phyloP scores from a whole-genome alignment of 148 eudicot genomes.

The Oxyria digyna region DNA sequence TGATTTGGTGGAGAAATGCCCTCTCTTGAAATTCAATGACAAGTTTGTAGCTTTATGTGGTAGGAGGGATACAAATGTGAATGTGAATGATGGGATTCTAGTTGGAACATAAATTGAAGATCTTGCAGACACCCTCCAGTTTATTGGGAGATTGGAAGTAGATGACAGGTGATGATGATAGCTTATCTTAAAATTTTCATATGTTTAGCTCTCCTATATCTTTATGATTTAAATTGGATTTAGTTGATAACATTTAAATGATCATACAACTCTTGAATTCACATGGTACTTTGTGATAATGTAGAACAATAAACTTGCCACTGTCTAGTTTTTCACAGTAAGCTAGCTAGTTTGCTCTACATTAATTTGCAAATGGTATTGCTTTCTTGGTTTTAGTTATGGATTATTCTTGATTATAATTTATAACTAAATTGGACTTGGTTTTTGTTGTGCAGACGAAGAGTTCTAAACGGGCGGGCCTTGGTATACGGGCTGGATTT shows the following conservation, averaged over 20 bases:
- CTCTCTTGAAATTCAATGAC: constrained; percentile 56
- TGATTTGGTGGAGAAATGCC: constrained; percentile 54
- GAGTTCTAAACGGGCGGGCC: not conserved
- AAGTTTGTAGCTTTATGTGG: constrained; percentile 66
- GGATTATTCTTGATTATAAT: not conserved
- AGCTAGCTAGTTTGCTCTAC: not conserved
- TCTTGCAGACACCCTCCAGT: not conserved
- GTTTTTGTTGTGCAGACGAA: not conserved
- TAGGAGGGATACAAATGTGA: constrained; percentile 34
- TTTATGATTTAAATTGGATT: not conserved
- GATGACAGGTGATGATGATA: not conserved
- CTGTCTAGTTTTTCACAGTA: not conserved
- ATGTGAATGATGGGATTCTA: not conserved
- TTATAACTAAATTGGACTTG: not conserved
- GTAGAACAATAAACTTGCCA: not conserved
- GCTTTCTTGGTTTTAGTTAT: constrained; percentile 1
- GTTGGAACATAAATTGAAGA: not conserved
- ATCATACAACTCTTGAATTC: not conserved
- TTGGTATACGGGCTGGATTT: not conserved
- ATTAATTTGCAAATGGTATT: not conserved
- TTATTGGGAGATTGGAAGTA: not conserved
- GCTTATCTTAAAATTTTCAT: not conserved
- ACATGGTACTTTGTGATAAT: not conserved
- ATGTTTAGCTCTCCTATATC: not conserved
- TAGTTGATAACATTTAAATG: not conserved